Conservation (phyloP, 2,329 filamentous ascomycete genomes). For the Neoascochyta sp. region DNA sequence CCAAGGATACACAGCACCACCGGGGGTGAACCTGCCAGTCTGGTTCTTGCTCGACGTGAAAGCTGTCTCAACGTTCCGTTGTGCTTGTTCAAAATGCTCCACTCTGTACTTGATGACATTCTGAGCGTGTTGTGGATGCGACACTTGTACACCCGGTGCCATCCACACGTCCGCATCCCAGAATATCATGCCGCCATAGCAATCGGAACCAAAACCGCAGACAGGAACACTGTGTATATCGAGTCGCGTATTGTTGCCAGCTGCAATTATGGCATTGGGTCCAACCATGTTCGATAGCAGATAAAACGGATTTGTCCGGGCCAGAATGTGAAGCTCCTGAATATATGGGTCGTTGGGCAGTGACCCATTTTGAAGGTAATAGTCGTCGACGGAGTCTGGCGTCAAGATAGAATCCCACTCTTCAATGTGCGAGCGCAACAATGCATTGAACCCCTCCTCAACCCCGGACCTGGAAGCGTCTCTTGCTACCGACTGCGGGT, state of each 20-base stretch:
- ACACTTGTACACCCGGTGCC: constrained; percentile 62
- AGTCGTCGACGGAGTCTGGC: constrained; percentile 60
- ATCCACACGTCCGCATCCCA: constrained; percentile 68
- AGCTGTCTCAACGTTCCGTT: constrained; percentile 55
- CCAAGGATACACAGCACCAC: constrained; percentile 64
- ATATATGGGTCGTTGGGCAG: constrained; percentile 57
- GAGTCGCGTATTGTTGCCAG: constrained; percentile 49
- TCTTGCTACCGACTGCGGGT: constrained; percentile 55
- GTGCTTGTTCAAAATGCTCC: constrained; percentile 57
- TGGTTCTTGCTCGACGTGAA: constrained; percentile 58
- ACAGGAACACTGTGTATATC: constrained; percentile 64
- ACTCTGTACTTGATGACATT: constrained; percentile 63
- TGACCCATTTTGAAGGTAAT: constrained; percentile 53
- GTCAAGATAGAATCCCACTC: constrained; percentile 64
- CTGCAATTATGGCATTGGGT: constrained; percentile 51
- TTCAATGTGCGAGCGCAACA: constrained; percentile 54
- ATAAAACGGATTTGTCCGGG: constrained; percentile 55
- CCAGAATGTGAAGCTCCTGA: constrained; percentile 53
- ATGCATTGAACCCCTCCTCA: constrained; percentile 52
- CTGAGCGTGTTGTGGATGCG: constrained; percentile 59
- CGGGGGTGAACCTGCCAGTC: constrained; percentile 53
- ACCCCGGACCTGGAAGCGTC: constrained; percentile 52
- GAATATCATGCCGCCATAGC: constrained; percentile 63
- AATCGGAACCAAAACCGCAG: constrained; percentile 64
- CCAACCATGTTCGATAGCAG: constrained; percentile 55